Percentiles rank a stretch among this genome's conserved stretches.
These are phyloP conservation scores for Pyrenochaeta sp. DNA, from an alignment of 2,329 filamentous ascomycete species.

Conservation along the genomic window DNA sequence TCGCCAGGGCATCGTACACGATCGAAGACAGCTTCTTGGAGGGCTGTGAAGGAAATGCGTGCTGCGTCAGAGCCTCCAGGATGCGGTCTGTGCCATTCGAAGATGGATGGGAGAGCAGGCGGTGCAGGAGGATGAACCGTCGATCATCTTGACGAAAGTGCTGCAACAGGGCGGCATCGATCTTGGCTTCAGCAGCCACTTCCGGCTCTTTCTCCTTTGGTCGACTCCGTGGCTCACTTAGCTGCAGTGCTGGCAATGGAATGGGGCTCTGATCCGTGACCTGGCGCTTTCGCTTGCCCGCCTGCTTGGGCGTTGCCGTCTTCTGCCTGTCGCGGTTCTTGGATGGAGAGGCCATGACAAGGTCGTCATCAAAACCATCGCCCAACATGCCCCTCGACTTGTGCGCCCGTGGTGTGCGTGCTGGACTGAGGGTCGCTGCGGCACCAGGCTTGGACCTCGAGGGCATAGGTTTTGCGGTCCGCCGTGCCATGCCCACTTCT, in stretches of 20 bases:
- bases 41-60: slow-evolving; percentile 68
- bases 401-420: slow-evolving; percentile 67
- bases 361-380: slow-evolving; percentile 79
- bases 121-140: slow-evolving; percentile 61
- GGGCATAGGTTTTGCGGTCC: slow-evolving; percentile 48
- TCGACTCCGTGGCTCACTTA: slow-evolving; percentile 49
- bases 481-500: slow-evolving; percentile 57
- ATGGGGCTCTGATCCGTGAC: slow-evolving; percentile 71
- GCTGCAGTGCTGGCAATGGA: slow-evolving; percentile 61
- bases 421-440: slow-evolving; percentile 36
- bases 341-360: slow-evolving; percentile 64
- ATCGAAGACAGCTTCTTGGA: slow-evolving; percentile 68
- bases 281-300: slow-evolving; percentile 72
- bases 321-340: slow-evolving; percentile 54
- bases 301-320: slow-evolving; percentile 67
- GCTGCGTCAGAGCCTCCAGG: slow-evolving; percentile 72
- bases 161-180: slow-evolving; percentile 46
- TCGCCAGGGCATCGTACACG: slow-evolving; percentile 72
- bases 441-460: slow-evolving; percentile 33
- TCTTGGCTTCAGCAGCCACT: slow-evolving; percentile 1
- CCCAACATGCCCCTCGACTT: slow-evolving; percentile 65
- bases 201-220: slow-evolving; percentile 45
- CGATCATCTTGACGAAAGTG: slow-evolving; percentile 49
- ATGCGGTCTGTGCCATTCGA: slow-evolving; percentile 66
- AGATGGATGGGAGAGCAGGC: slow-evolving; percentile 70